phyloP scores from a whole-genome alignment of 169 alveolate species.

The Cryptosporidium canis region DNA sequence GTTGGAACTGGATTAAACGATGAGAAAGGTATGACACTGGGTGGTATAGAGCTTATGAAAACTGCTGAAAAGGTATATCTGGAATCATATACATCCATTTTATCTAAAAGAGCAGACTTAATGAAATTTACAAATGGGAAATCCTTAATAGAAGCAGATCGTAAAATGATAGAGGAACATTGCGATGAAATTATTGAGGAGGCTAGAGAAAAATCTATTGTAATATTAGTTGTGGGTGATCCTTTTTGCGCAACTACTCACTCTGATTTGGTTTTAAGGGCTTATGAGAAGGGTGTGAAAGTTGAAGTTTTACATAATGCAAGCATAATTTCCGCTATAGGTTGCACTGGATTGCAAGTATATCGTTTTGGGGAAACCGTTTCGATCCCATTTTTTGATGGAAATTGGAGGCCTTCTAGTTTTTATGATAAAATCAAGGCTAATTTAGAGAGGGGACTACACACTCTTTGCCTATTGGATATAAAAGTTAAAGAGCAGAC shows the following conservation, averaged over 20 bases:
- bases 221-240: constrained; percentile 94
- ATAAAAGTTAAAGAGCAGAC: constrained; percentile 97
- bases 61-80: constrained; percentile 87
- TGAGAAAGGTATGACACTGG: constrained; percentile 91
- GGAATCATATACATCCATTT: constrained; percentile 94
- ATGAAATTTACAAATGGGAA: constrained; percentile 88
- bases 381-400: constrained; percentile 97
- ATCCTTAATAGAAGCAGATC: constrained; percentile 90
- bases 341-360: constrained; percentile 86
- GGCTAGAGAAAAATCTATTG: constrained; percentile 86
- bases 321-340: constrained; percentile 85
- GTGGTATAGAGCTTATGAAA: constrained; percentile 89
- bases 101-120: constrained; percentile 82
- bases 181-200: constrained; percentile 88
- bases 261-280: constrained; percentile 91
- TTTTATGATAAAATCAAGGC: constrained; percentile 92
- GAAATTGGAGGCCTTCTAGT: constrained; percentile 96
- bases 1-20: constrained; percentile 94
- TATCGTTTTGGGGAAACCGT: constrained; percentile 98
- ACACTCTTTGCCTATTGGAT: constrained; percentile 96
- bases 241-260: constrained; percentile 97
- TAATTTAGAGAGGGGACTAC: constrained; percentile 90
- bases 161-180: constrained; percentile 92
- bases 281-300: constrained; percentile 87
- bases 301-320: constrained; percentile 95